A percentile compares a stretch with the other conserved stretches of the same genome.
phyloP scores from a whole-genome alignment of 257 asterid genomes.

The Forsythia viridissima region DNA sequence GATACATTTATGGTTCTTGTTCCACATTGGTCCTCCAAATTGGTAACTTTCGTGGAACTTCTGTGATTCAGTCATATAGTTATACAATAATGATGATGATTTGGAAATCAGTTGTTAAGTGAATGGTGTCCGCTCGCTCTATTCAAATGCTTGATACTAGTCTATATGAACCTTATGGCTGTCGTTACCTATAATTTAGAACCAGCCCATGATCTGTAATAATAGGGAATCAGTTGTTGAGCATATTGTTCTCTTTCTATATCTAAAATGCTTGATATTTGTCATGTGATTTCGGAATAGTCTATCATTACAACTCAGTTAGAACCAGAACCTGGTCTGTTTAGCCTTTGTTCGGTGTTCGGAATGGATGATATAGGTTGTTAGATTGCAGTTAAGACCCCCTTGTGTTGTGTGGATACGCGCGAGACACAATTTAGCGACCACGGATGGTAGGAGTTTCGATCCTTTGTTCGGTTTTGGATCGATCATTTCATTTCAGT shows the following conservation, averaged over 20 bases:
- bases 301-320: slow-evolving; percentile 7
- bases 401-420: background rate
- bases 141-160: background rate
- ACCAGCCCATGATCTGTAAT: background rate
- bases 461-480: no score
- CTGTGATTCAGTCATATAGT: background rate
- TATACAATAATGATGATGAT: background rate
- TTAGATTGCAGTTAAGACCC: background rate
- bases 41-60: no score
- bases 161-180: background rate
- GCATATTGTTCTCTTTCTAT: background rate
- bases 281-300: background rate
- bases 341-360: background rate
- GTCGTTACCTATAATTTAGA: background rate
- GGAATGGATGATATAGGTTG: background rate
- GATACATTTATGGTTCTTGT: background rate
- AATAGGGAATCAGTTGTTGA: background rate
- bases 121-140: background rate
- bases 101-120: background rate
- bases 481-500: no score
- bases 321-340: background rate
- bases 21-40: background rate
- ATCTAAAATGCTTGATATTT: background rate
- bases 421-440: no score
- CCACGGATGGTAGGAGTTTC: no score